A percentile compares a stretch with the other conserved stretches of the same genome.
These are phyloP conservation scores for Neoascochyta sp. DNA, from an alignment of 2,329 filamentous ascomycete species.

Conservation along the genomic window DNA sequence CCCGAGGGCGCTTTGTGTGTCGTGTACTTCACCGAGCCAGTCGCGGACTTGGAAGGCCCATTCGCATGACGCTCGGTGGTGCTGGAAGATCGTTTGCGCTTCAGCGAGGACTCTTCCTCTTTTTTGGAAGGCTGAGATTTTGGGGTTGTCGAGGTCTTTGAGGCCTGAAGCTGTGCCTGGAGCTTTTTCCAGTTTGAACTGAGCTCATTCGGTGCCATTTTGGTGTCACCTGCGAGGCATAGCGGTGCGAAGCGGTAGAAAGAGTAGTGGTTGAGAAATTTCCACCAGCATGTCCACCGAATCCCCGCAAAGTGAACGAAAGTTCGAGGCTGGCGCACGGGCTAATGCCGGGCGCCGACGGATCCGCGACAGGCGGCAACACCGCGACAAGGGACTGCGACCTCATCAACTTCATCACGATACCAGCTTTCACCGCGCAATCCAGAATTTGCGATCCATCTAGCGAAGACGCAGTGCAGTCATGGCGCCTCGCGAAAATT, in stretches of 20 bases:
- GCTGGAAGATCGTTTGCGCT: constrained; percentile 32
- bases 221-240: constrained; percentile 28
- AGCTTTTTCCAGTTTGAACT: constrained; percentile 74
- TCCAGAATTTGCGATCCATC: constrained; percentile 15
- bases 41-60: constrained; percentile 26
- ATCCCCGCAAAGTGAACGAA: constrained; percentile 16
- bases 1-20: constrained; percentile 15
- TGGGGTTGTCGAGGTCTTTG: constrained; percentile 29
- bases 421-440: constrained; percentile 26
- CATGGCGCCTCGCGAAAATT: constrained; percentile 57
- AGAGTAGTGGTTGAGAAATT: constrained; percentile 1
- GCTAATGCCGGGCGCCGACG: constrained; percentile 14
- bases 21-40: constrained; percentile 26
- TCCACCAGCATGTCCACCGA: constrained; percentile 4
- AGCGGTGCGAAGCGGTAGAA: constrained; percentile 18
- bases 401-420: constrained; percentile 28
- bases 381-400: constrained; percentile 22
- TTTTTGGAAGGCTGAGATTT: constrained; percentile 24
- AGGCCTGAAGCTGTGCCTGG: constrained; percentile 53
- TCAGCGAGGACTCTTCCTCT: constrained; percentile 24
- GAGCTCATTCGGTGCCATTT: constrained; percentile 37
- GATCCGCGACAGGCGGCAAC: constrained; percentile 17
- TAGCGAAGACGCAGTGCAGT: constrained; percentile 7
- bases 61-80: constrained; percentile 16
- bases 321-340: constrained; percentile 19